These are phyloP conservation scores for Talaromyces verruculosus DNA, from an alignment of 2,329 filamentous ascomycete genomes.

Conservation along the genomic window DNA sequence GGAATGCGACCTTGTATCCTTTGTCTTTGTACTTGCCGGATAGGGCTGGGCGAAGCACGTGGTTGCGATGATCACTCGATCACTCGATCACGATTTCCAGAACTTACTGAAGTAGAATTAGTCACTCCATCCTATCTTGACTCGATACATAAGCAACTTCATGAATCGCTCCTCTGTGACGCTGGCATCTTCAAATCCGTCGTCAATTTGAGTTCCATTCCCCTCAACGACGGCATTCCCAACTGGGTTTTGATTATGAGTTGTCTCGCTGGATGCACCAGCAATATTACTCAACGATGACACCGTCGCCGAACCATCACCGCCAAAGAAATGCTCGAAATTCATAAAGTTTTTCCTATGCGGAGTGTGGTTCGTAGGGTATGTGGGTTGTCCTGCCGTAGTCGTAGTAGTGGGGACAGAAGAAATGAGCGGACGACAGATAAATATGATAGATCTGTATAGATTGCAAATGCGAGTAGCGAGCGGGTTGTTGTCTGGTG, in stretches of 20 bases:
- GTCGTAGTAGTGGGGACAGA: background rate
- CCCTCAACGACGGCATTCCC: background rate
- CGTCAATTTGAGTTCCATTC: background rate
- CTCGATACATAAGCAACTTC: background rate
- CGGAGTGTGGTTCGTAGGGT: slow-evolving; percentile 18
- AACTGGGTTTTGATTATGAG: background rate
- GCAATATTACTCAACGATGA: background rate
- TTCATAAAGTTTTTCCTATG: slow-evolving; percentile 18
- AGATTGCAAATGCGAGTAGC: background rate
- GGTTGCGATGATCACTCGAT: background rate
- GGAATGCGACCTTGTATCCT: background rate
- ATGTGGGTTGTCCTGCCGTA: background rate
- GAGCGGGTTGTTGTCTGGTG: slow-evolving; percentile 3
- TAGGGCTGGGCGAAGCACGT: background rate
- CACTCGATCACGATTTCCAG: background rate
- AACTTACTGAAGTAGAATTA: background rate
- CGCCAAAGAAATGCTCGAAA: slow-evolving; percentile 16
- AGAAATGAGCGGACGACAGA: background rate
- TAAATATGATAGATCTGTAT: background rate
- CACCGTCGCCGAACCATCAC: background rate
- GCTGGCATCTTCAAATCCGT: background rate
- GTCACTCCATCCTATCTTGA: background rate
- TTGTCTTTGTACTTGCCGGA: background rate
- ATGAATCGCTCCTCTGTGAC: background rate
- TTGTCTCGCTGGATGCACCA: background rate